These are phyloP conservation scores for Phytophthora foliorum DNA, from an alignment of 352 stramenopile species.

Conservation along the genomic window DNA sequence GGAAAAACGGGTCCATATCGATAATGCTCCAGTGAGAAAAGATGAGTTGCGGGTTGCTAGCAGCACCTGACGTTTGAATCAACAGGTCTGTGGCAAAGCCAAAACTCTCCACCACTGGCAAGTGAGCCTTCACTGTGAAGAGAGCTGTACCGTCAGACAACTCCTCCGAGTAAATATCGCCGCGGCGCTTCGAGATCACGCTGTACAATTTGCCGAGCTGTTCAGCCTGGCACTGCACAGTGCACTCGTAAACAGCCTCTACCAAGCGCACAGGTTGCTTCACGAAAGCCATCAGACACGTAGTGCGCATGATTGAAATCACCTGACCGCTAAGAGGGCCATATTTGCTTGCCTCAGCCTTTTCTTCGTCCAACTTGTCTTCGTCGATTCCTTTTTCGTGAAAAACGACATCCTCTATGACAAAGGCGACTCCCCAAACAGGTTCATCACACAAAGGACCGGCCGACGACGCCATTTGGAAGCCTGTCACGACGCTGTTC, in stretches of 20 bases:
- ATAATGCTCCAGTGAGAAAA: slow-evolving; percentile 96
- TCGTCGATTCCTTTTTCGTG: slow-evolving; percentile 50
- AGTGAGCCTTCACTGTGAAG: slow-evolving; percentile 93
- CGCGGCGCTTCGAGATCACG: slow-evolving; percentile 94
- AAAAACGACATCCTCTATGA: slow-evolving; percentile 85
- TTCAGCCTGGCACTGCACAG: slow-evolving; percentile 87
- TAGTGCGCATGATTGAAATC: slow-evolving; percentile 83
- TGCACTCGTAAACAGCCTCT: slow-evolving; percentile 93
- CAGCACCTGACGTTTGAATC: slow-evolving; percentile 95
- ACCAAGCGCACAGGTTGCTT: slow-evolving; percentile 92
- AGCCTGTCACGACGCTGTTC: slow-evolving; percentile 86
- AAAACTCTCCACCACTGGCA: slow-evolving; percentile 96
- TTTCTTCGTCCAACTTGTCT: slow-evolving; percentile 29
- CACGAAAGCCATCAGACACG: slow-evolving; percentile 80
- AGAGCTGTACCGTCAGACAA: slow-evolving; percentile 94
- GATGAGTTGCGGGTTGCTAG: slow-evolving; percentile 95
- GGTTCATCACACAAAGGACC: slow-evolving; percentile 93
- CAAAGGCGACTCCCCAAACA: slow-evolving; percentile 91
- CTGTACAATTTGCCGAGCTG: slow-evolving; percentile 96
- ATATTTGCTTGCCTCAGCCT: slow-evolving; percentile 53
- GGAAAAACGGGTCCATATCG: slow-evolving; percentile 97
- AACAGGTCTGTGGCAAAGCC: slow-evolving; percentile 94
- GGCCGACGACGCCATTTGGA: slow-evolving; percentile 80
- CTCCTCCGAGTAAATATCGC: slow-evolving; percentile 91
- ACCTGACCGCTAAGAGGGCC: slow-evolving; percentile 83